These are phyloP conservation scores for Pichia sp. DNA, from an alignment of 1,139 yeast species.

Conservation along the genomic window DNA sequence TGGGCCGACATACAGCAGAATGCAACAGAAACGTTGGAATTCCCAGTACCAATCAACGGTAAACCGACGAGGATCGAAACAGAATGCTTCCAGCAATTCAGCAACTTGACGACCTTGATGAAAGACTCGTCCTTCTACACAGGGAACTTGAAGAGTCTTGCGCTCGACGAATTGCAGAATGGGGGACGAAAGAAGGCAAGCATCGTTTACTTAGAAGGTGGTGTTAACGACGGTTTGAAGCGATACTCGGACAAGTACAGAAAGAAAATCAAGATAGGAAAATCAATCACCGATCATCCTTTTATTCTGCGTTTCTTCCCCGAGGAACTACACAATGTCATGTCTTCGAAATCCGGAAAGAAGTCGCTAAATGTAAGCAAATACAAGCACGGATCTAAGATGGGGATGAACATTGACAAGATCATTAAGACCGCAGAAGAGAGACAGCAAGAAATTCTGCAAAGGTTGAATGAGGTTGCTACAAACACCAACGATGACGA, in stretches of 20 bases:
- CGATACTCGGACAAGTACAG: conserved; percentile 72
- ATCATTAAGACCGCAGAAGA: conserved; percentile 29
- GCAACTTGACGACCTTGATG: conserved; percentile 53
- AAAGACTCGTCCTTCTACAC: conserved; percentile 76
- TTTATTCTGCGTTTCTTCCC: conserved; percentile 72
- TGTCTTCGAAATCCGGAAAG: conserved; percentile 44
- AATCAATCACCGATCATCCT: conserved; percentile 80
- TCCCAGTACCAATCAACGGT: conserved; percentile 66
- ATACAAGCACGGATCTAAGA: conserved; percentile 37
- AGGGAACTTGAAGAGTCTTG: conserved; percentile 43
- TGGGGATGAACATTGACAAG: conserved; percentile 37
- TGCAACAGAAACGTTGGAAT: conserved; percentile 35
- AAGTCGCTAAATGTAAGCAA: conserved; percentile 49
- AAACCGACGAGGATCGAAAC: conserved; percentile 53
- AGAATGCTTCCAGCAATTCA: conserved; percentile 59
- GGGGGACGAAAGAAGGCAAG: conserved; percentile 8
- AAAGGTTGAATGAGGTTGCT: conserved; percentile 56
- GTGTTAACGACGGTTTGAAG: conserved; percentile 56
- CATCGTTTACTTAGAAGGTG: conserved; percentile 32
- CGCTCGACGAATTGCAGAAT: conserved; percentile 11
- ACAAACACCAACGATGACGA: conserved; percentile 35
- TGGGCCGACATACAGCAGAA: conserved; percentile 50
- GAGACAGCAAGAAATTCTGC: conserved; percentile 45
- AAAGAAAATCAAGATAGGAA: conserved; percentile 68
- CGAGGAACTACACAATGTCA: conserved; percentile 60